Base-by-base conservation (phyloP, 1,284 basidiomycete species). In the Melampsora americana region DNA sequence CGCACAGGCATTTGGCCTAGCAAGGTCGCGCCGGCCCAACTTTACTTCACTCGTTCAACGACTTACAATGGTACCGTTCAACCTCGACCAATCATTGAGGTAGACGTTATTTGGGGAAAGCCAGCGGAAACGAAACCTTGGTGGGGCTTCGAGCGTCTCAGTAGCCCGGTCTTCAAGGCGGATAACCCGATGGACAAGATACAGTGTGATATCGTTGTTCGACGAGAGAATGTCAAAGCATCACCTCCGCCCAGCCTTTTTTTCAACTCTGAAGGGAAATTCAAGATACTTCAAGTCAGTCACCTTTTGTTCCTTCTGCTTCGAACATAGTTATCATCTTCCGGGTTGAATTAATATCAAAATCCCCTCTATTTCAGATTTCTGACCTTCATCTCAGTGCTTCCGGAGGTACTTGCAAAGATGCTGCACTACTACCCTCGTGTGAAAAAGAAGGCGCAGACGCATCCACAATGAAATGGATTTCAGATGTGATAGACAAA, bases 121-220 rank as follows among this genome's bases (percentile, higher is more conserved):
- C 16, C 30, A 20, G 53, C 66, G 23, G 61, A 59, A 26, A 30
- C 28, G 1, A 32, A 44, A 32, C 72, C 72, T 50, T 74, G 72
- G 72, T 74, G 72, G 72, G 72, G 72, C 11, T 74, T 74, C 56
- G 53, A 74, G 39, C 50, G 72, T 59, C 42, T 74, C 53, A 56
- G 65, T 26, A 59, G 60, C 42, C 72, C 72, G 6, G 72, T 74
- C 28, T 74, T 74, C 42, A 64, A 74, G 9, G 56, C 50, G 18
- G 53, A 59, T 48, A 66, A 61, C 56, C n/a, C 5, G 1, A 66
- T 56, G 28, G 18, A 65, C 26, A 44, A 73, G n/a, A 65, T 66
- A 20, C 42, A 59, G 48, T 73, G 70, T 48, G 70, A 73, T 53
- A 67, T 74, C 30, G 28, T 65, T 35, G 72, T 74, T 42, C 64